Evolutionary conservation across 805 yeast species (phyloP).

Genomic region (Starmerella potacharoeniae): DNA sequence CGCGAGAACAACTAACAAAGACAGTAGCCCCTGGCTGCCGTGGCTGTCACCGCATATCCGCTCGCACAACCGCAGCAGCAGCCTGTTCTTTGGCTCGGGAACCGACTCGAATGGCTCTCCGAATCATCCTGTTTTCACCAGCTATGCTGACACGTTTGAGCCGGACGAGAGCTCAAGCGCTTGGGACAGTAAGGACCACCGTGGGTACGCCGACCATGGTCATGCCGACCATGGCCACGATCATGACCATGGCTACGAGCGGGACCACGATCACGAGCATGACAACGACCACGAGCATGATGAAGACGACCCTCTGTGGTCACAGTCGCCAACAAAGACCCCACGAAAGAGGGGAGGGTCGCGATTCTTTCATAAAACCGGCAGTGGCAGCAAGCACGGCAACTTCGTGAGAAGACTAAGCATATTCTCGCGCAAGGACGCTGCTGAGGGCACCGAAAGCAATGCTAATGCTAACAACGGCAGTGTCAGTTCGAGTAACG

Average conservation of each 20-base stretch:
- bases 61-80: slow-evolving; percentile 8
- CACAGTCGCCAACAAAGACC: neutral
- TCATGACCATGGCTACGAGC: neutral
- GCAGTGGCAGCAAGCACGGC: slow-evolving; percentile 1
- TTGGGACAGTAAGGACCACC: neutral
- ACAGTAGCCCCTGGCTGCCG: slow-evolving; percentile 10
- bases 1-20: neutral
- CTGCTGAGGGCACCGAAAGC: neutral
- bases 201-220: no score
- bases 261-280: neutral
- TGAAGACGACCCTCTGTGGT: neutral
- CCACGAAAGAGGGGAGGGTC: slow-evolving; percentile 8
- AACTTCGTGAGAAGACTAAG: slow-evolving; percentile 15
- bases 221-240: neutral
- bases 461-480: neutral
- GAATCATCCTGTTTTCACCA: neutral
- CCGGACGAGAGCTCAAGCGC: neutral
- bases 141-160: neutral
- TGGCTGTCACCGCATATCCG: slow-evolving; percentile 8
- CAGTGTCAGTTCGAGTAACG: neutral
- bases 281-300: neutral
- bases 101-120: neutral
- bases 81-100: slow-evolving; percentile 12
- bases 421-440: slow-evolving; percentile 11
- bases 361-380: slow-evolving; percentile 7